Evolutionary conservation across 768 basidiomycete genomes (phyloP).

Genomic region (Boletus tomentosulus): DNA sequence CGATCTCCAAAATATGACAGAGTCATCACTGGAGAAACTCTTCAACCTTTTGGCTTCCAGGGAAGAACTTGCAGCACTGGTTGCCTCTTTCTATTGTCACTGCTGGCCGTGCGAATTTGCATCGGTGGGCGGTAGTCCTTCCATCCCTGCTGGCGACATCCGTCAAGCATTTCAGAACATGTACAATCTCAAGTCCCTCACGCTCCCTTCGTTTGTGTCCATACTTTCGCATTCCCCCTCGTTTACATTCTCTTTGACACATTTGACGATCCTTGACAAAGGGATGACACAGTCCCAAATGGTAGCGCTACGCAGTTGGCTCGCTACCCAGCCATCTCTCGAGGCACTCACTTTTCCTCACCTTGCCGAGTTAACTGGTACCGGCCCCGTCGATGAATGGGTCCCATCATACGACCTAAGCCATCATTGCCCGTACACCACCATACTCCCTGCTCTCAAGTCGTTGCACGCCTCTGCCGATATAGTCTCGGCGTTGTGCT

Average conservation of each 20-base stretch:
- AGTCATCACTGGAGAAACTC: slow-evolving; percentile 13
- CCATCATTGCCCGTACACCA: background rate
- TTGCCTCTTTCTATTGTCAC: slow-evolving; percentile 22
- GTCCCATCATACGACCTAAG: background rate
- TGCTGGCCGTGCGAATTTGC: slow-evolving; percentile 16
- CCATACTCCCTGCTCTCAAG: slow-evolving; percentile 23
- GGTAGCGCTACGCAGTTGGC: slow-evolving; percentile 20
- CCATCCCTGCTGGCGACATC: slow-evolving; percentile 16
- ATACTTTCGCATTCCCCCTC: slow-evolving; percentile 17
- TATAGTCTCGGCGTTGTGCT: slow-evolving; percentile 17
- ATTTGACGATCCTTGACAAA: slow-evolving; percentile 27
- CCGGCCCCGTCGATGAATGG: slow-evolving; percentile 11
- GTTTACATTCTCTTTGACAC: slow-evolving; percentile 21
- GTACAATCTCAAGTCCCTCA: slow-evolving; percentile 26
- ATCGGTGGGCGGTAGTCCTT: slow-evolving; percentile 2
- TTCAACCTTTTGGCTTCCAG: slow-evolving; percentile 18
- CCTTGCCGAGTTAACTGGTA: slow-evolving; percentile 13
- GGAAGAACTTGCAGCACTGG: slow-evolving; percentile 20
- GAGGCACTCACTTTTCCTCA: slow-evolving; percentile 28
- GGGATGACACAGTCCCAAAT: slow-evolving; percentile 21
- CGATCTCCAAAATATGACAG: slow-evolving; percentile 14
- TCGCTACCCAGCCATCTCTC: slow-evolving; percentile 22
- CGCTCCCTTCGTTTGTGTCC: slow-evolving; percentile 22
- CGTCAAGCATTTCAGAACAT: slow-evolving; percentile 27
- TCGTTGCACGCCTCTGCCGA: slow-evolving; percentile 27